Evolutionary conservation across 2,329 filamentous ascomycete species (phyloP).

Genomic region (Ophiostoma novo-ulmi): DNA sequence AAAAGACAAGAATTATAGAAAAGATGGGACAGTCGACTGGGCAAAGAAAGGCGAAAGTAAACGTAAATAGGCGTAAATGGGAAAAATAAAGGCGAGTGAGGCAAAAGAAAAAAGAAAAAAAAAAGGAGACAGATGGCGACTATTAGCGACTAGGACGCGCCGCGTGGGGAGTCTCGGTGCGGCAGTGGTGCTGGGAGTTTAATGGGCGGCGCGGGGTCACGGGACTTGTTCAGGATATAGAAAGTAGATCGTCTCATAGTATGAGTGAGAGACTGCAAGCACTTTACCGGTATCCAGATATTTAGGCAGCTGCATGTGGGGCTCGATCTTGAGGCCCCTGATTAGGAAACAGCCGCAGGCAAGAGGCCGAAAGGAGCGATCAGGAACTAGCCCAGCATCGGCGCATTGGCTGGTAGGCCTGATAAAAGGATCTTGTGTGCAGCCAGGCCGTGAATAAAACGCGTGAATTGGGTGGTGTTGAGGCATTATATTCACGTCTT

Average conservation of each 20-base stretch:
- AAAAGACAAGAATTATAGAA: no score
- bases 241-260: neutral
- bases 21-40: no score
- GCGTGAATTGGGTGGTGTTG: neutral
- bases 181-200: conserved; percentile 5
- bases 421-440: neutral
- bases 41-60: no score
- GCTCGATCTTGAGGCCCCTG: neutral
- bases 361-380: neutral
- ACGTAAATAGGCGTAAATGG: neutral
- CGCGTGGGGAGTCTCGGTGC: conserved; percentile 17
- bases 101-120: neutral
- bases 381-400: neutral
- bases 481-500: neutral
- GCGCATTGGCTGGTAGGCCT: neutral
- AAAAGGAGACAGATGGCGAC: conserved; percentile 2
- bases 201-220: conserved; percentile 26
- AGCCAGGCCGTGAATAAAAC: neutral
- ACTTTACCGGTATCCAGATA: neutral
- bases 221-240: conserved; percentile 5
- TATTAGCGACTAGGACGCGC: conserved; percentile 20
- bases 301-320: conserved; percentile 12
- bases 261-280: conserved; percentile 8
- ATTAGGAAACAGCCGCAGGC: conserved; percentile 2
- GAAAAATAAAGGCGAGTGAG: neutral